Evolutionary conservation across 805 yeast genomes (phyloP), one percentile per base, ranked within the genome.

Genomic region (Lachancea thermotolerans): DNA sequence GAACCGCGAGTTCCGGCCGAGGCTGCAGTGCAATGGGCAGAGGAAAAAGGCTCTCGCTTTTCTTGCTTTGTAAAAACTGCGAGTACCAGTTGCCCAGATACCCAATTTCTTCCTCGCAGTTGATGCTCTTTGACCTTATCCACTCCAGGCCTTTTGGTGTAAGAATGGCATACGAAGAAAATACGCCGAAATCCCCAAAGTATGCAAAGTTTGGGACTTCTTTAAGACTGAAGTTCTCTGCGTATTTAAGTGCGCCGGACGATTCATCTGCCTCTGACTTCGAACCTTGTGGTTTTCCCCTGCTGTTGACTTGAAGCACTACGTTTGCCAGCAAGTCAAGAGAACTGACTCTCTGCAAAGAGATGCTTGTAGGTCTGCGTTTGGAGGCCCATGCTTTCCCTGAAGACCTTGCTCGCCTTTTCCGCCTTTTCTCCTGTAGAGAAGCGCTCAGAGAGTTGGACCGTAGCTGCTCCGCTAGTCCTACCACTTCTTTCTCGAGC

Each of bases 311-410:
- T 12, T 35, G 45, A 12, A 29, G 36, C 16, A 42, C 35, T 16
- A 30, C 45, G 15, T 35, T 42, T 2, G 40, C 45, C 27, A 42
- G 40, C 30, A 42, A 29, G 17, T 42, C 45, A 25, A 42, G 40
- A 10, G 45, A 42, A n/a, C 36, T 42, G 30, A 42, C 39, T 4
- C 45, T 34, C 18, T 27, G 45, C 32, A 29, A 14, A 2, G 42
- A 21, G 12, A 39, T 21, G 2, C 27, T 29, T 17, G 30, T 14
- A 37, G 21, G 17, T 10, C 11, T 17, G 8, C 14, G 37, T 16
- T 16, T 35, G 12, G 37, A 35, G 7, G 18, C 4, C 17, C 21
- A 18, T 18, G 7, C 18, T 29, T 10, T 29, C 14, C 29, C 17
- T 17, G 25, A 21, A 21, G 25, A 7, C 7, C 25, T 18, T 27